phyloP scores from a whole-genome alignment of 2,329 filamentous ascomycete genomes.

The Trichoderma afroharzianum region DNA sequence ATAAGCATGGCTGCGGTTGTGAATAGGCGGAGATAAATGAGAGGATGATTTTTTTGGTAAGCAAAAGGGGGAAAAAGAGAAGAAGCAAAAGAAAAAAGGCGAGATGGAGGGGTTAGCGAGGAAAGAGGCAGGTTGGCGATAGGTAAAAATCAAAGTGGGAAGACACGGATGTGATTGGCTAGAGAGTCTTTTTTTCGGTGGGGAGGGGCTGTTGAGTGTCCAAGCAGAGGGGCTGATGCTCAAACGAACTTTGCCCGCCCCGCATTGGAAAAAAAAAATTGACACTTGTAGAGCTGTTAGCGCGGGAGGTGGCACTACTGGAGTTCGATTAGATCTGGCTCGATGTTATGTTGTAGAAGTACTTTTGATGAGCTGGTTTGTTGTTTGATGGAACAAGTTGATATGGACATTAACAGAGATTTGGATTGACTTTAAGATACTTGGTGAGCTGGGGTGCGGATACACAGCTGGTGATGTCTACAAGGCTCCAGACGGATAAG shows the following conservation, averaged over 20 bases:
- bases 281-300: background rate
- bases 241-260: background rate
- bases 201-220: constrained; percentile 2
- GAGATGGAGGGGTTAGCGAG: background rate
- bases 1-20: constrained; percentile 65
- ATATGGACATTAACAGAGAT: background rate
- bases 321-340: background rate
- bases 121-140: constrained; percentile 1
- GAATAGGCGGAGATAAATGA: constrained; percentile 16
- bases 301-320: background rate
- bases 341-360: background rate
- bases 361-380: background rate
- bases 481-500: background rate
- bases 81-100: background rate
- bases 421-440: background rate
- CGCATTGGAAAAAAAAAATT: constrained; percentile 11
- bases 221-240: constrained; percentile 12
- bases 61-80: background rate
- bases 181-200: background rate
- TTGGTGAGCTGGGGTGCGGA: background rate
- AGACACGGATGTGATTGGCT: background rate
- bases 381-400: background rate
- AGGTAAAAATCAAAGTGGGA: constrained; percentile 16
- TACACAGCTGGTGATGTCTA: background rate
- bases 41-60: background rate